Evolutionary conservation across 495 filamentous ascomycete species (phyloP).

Genomic region (Polyplosphaeria fusca): DNA sequence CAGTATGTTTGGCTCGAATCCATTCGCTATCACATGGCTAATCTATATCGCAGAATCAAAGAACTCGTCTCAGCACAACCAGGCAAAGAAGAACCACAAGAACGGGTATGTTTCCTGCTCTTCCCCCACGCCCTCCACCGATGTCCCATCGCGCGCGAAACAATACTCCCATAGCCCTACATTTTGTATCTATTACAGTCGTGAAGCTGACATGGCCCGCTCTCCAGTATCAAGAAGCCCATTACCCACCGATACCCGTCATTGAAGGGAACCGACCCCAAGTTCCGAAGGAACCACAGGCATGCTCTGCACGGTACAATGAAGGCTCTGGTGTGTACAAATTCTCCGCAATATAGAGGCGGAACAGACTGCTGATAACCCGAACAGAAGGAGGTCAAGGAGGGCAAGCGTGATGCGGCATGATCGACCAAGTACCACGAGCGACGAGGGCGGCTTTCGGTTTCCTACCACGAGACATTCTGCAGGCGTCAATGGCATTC

Average conservation of each 20-base stretch:
- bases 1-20: slow-evolving; percentile 38
- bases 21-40: neutral
- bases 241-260: slow-evolving; percentile 99
- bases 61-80: slow-evolving; percentile 99
- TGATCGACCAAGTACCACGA: slow-evolving; percentile 48
- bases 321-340: slow-evolving; percentile 86
- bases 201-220: slow-evolving; percentile 4
- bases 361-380: slow-evolving; percentile 24
- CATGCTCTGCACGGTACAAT: slow-evolving; percentile 98
- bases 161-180: neutral
- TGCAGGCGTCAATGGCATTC: slow-evolving; percentile 38
- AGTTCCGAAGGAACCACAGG: slow-evolving; percentile 99
- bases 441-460: slow-evolving; percentile 27
- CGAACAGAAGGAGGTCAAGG: slow-evolving; percentile 90
- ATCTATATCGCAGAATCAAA: slow-evolving; percentile 72
- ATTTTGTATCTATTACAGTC: neutral
- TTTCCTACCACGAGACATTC: slow-evolving; percentile 35
- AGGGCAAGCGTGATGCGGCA: slow-evolving; percentile 71
- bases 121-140: neutral
- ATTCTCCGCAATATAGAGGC: neutral
- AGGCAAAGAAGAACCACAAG: slow-evolving; percentile 91
- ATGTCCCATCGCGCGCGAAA: neutral
- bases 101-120: slow-evolving; percentile 71
- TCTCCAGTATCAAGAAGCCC: slow-evolving; percentile 95
- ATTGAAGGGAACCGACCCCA: slow-evolving; percentile 96